These are phyloP conservation scores for Metschnikowia gruessii DNA, from an alignment of 805 yeast genomes.

Conservation along the genomic window DNA sequence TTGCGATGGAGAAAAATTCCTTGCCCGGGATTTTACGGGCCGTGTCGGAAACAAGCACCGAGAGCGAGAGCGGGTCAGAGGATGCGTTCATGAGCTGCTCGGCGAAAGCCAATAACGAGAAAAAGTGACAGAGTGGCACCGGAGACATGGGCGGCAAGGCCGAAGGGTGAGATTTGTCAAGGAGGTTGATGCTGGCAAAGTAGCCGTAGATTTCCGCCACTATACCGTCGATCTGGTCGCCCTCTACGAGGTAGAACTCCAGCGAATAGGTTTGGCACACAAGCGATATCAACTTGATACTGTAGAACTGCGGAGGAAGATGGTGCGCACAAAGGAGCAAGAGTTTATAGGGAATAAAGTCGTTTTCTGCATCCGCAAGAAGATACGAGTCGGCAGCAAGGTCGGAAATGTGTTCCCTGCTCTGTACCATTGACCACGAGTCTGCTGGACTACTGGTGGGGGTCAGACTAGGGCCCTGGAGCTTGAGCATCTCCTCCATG, in stretches of 20 bases:
- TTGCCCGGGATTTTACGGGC: constrained; percentile 31
- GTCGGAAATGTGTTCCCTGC: constrained; percentile 7
- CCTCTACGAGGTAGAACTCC: constrained; percentile 37
- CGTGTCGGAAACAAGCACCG: constrained; percentile 5
- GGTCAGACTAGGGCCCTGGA: constrained; percentile 13
- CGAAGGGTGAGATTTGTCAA: constrained; percentile 3
- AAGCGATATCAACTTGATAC: constrained; percentile 23
- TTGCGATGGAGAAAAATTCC: constrained; percentile 32
- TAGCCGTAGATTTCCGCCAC: constrained; percentile 19
- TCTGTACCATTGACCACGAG: constrained; percentile 2
- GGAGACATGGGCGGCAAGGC: constrained; percentile 12
- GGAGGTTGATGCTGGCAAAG: constrained; percentile 4
- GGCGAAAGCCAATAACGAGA: constrained; percentile 37
- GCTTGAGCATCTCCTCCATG: constrained; percentile 24
- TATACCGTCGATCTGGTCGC: constrained; percentile 17
- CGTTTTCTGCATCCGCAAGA: constrained; percentile 28
- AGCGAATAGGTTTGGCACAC: constrained; percentile 32
- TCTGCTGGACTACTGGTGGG: constrained; percentile 1
- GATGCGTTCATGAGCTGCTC: constrained; percentile 29
- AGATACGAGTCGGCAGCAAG: constrained; percentile 24
- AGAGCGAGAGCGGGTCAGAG: constrained; percentile 11
- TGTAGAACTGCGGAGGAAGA: constrained; percentile 27
- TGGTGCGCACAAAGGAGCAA: constrained; percentile 20
- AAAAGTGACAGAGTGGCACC: constrained; percentile 30
- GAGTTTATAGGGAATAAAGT: constrained; percentile 25